Conservation (phyloP, 495 filamentous ascomycete species). For the Apodospora peruviana region DNA sequence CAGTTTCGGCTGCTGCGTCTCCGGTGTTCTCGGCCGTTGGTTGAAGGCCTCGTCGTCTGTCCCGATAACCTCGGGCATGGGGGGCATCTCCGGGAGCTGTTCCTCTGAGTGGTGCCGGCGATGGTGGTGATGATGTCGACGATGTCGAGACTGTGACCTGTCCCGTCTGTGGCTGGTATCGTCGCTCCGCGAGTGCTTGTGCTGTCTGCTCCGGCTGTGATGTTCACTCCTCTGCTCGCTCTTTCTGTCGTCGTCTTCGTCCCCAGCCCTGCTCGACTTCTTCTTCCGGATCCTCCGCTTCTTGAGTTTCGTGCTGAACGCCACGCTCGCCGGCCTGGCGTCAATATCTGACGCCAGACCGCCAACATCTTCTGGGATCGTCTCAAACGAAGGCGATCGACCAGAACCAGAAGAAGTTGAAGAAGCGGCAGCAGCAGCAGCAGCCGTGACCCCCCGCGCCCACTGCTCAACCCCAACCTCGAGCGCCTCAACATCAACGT, state of each 20-base stretch:
- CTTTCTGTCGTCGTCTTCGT: conserved; percentile 6
- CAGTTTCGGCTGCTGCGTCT: not conserved
- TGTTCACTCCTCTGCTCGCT: conserved; percentile 11
- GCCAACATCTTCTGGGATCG: conserved; percentile 20
- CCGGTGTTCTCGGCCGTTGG: conserved; percentile 32
- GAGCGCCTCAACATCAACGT: conserved; percentile 28
- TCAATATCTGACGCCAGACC: conserved; percentile 36
- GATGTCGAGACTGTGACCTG: conserved; percentile 10
- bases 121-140: conserved; percentile 19
- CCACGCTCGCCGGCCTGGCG: conserved; percentile 33
- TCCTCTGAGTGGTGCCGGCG: conserved; percentile 28
- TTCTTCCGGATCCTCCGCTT: conserved; percentile 41
- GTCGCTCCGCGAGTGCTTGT: conserved; percentile 25
- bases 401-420: too few relatives aligned
- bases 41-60: conserved; percentile 33
- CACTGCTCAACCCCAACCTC: conserved; percentile 38
- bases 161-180: conserved; percentile 17
- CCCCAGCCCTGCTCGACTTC: conserved; percentile 22
- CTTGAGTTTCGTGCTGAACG: conserved; percentile 42
- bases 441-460: conserved; percentile 46
- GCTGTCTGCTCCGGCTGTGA: conserved; percentile 25
- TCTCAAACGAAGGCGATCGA: too few relatives aligned
- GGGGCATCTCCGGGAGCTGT: conserved; percentile 13
- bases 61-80: conserved; percentile 34
- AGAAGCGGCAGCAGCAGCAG: conserved; percentile 14